Percentiles rank a stretch among this genome's conserved stretches.
These are phyloP conservation scores for Pestalotiopsis sp. DNA, from an alignment of 2,329 filamentous ascomycete genomes.

Conservation along the genomic window DNA sequence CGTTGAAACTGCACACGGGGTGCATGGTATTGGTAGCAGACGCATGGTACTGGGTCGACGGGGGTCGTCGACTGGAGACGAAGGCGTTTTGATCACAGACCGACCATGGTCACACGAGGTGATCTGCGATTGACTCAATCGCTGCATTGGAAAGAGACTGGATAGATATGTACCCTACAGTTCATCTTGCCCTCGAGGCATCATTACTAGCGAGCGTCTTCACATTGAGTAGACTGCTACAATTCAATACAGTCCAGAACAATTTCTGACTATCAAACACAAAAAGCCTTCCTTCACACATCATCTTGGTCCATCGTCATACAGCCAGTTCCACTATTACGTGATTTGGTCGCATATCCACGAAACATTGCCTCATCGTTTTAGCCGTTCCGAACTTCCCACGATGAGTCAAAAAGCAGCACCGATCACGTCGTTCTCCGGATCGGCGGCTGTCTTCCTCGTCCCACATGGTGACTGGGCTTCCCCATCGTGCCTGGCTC, in stretches of 20 bases:
- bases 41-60: neutral
- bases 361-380: constrained; percentile 4
- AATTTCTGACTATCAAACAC: neutral
- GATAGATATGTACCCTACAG: neutral
- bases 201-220: neutral
- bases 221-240: neutral
- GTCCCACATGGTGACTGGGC: constrained; percentile 2
- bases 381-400: neutral
- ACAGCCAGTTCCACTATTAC: neutral
- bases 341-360: constrained; percentile 1
- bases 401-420: constrained; percentile 4
- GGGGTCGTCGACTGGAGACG: neutral
- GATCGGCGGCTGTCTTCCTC: neutral
- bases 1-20: neutral
- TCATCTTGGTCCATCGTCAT: neutral
- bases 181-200: neutral
- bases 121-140: neutral
- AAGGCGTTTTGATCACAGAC: constrained; percentile 2
- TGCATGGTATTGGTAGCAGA: neutral
- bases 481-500: constrained; percentile 3
- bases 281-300: neutral
- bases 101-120: neutral
- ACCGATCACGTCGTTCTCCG: neutral
- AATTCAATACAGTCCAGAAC: neutral
- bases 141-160: neutral